A percentile compares a stretch with the other conserved stretches of the same genome.
Evolutionary conservation across 2,329 filamentous ascomycete genomes (phyloP).

Genomic region (Ophiocordyceps camponoti-saundersi): DNA sequence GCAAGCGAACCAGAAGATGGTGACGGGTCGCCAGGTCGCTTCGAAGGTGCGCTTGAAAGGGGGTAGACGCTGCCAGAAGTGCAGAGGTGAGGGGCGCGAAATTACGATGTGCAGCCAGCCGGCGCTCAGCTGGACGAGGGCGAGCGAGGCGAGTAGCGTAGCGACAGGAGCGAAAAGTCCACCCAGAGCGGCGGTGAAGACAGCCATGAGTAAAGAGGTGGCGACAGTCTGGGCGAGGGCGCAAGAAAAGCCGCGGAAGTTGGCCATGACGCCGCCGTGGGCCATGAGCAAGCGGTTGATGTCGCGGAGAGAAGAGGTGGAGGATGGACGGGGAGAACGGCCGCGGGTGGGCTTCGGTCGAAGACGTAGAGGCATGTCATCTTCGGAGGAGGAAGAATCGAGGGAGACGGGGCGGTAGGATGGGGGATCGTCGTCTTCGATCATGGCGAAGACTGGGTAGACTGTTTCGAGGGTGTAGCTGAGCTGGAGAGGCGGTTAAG

Average conservation of each 20-base stretch:
- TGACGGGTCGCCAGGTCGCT: constrained; percentile 51
- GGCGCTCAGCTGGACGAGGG: constrained; percentile 51
- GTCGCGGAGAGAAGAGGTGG: constrained; percentile 31
- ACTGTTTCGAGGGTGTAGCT: constrained; percentile 32
- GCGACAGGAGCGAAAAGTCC: constrained; percentile 21
- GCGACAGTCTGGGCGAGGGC: constrained; percentile 20
- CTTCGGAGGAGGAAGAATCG: constrained; percentile 12
- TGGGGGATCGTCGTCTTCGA: constrained; percentile 40
- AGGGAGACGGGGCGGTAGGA: constrained; percentile 34
- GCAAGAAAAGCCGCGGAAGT: constrained; percentile 52
- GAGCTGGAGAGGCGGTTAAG: constrained; percentile 19
- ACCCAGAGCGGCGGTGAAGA: constrained; percentile 27
- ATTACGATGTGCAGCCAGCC: constrained; percentile 81
- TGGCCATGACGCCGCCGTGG: constrained; percentile 44
- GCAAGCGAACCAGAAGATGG: constrained; percentile 41
- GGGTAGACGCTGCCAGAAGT: constrained; percentile 55
- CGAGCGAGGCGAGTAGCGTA: constrained; percentile 39
- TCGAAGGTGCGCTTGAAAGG: constrained; percentile 45
- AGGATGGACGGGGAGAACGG: not conserved
- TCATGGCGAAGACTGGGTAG: constrained; percentile 36
- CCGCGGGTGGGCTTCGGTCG: not conserved
- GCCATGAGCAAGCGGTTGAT: constrained; percentile 38
- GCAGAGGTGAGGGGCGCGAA: constrained; percentile 43
- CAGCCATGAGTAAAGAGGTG: constrained; percentile 18
- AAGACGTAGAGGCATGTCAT: constrained; percentile 11